Percentiles rank a stretch among this genome's conserved stretches.
These are phyloP conservation scores for Ochromonadaceae sp. DNA, from an alignment of 352 stramenopile species.

Conservation along the genomic window DNA sequence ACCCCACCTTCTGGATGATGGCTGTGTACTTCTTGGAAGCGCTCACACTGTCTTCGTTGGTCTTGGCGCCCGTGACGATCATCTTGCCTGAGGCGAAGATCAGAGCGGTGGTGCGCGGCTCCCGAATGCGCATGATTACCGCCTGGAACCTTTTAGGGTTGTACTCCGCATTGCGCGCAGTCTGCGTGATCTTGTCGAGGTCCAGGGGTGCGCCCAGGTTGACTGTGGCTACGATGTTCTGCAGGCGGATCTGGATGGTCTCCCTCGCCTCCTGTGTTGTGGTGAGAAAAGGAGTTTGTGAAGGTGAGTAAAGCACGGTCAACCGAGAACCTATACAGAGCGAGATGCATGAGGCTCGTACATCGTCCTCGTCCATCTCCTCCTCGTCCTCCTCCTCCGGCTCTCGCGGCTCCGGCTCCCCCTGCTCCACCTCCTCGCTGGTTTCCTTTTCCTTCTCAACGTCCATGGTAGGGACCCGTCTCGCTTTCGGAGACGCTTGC, in stretches of 20 bases:
- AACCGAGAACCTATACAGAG: too few species aligned
- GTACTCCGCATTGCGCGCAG: conserved; percentile 96
- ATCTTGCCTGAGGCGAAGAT: conserved; percentile 89
- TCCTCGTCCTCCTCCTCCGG: too few species aligned
- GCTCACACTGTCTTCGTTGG: conserved; percentile 31
- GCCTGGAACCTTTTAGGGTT: conserved; percentile 94
- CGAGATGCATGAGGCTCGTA: too few species aligned
- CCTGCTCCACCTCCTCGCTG: too few species aligned
- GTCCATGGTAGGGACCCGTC: too few species aligned
- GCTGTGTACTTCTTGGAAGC: conserved; percentile 46
- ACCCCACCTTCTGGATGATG: conserved; percentile 35
- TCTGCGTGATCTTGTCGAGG: conserved; percentile 87
- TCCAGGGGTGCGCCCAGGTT: conserved; percentile 85
- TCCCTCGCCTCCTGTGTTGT: neutral
- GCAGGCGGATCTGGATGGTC: conserved; percentile 16
- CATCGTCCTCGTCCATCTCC: too few species aligned
- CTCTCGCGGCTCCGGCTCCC: too few species aligned
- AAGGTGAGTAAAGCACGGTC: too few species aligned
- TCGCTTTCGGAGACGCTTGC: too few species aligned
- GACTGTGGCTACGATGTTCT: conserved; percentile 81
- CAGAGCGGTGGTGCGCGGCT: conserved; percentile 90
- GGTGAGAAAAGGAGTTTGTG: too few species aligned
- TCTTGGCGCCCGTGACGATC: conserved; percentile 37
- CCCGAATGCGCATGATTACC: conserved; percentile 60
- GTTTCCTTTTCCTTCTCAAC: too few species aligned